Conservation (phyloP, 2,329 filamentous ascomycete genomes). For the Thermoascus crustaceus region DNA sequence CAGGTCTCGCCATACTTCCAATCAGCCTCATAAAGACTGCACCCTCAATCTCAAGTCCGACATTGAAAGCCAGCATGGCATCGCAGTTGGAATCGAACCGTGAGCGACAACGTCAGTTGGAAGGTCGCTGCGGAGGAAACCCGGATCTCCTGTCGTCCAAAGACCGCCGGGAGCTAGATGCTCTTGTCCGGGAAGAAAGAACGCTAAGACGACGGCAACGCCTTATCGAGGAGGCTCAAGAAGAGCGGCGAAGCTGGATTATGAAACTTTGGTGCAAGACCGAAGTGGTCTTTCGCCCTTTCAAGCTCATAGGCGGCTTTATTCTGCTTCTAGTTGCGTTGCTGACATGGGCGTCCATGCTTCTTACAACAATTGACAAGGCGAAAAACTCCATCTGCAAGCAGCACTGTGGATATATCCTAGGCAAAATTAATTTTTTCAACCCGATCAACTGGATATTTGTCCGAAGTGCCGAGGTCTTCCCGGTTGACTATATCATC, state of each 20-base stretch:
- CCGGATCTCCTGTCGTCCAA: conserved; percentile 69
- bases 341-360: conserved; percentile 80
- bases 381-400: conserved; percentile 93
- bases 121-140: conserved; percentile 72
- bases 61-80: conserved; percentile 66
- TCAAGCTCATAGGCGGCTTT: conserved; percentile 81
- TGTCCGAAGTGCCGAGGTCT: conserved; percentile 69
- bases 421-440: conserved; percentile 82
- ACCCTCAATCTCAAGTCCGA: conserved; percentile 73
- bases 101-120: conserved; percentile 84
- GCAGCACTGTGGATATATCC: conserved; percentile 80
- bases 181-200: conserved; percentile 79
- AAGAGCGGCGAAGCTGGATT: conserved; percentile 66
- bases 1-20: conserved; percentile 80
- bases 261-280: conserved; percentile 71
- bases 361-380: conserved; percentile 93
- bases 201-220: conserved; percentile 84
- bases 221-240: conserved; percentile 60
- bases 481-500: conserved; percentile 86
- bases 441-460: conserved; percentile 91
- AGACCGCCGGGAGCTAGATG: conserved; percentile 80
- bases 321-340: conserved; percentile 66
- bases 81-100: conserved; percentile 78
- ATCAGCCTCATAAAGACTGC: conserved; percentile 88
- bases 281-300: conserved; percentile 72